These are phyloP conservation scores for Viridothelium virens DNA, from an alignment of 495 filamentous ascomycete genomes.

Conservation along the genomic window DNA sequence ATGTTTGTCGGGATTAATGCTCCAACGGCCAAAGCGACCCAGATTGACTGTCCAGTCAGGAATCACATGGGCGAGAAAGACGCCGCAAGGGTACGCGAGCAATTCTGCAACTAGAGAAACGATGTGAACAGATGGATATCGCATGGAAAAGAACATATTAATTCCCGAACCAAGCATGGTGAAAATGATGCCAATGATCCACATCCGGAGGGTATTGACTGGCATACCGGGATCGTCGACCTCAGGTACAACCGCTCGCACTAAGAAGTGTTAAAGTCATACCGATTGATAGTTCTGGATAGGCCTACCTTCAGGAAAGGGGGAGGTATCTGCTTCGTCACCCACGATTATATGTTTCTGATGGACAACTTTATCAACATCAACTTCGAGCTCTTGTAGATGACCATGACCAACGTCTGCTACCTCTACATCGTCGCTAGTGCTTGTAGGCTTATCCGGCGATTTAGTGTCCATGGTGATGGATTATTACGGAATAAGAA, in stretches of 20 bases:
- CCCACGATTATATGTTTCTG: background rate
- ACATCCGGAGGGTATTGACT: slow-evolving; percentile 84
- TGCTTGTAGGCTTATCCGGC: background rate
- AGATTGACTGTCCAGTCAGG: slow-evolving; percentile 7
- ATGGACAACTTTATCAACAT: slow-evolving; percentile 10
- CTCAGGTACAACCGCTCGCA: slow-evolving; percentile 67
- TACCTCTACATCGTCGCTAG: background rate
- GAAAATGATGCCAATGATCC: slow-evolving; percentile 68
- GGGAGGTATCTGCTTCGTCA: slow-evolving; percentile 6
- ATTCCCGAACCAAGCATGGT: slow-evolving; percentile 72
- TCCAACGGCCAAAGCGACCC: background rate
- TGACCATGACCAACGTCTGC: slow-evolving; percentile 11
- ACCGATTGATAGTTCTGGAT: background rate
- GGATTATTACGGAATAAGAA: background rate
- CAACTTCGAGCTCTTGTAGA: slow-evolving; percentile 19
- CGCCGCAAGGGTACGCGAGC: slow-evolving; percentile 71
- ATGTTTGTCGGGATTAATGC: slow-evolving; percentile 10
- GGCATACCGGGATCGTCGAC: slow-evolving; percentile 65
- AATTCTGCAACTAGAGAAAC: slow-evolving; percentile 77
- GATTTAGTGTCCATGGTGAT: background rate
- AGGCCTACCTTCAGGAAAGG: slow-evolving; percentile 25
- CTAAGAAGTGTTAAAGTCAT: slow-evolving; percentile 28
- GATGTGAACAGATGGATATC: slow-evolving; percentile 81
- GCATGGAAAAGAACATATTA: slow-evolving; percentile 74
- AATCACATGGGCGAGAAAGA: slow-evolving; percentile 59